A percentile compares a stretch with the other conserved stretches of the same genome.
Evolutionary conservation across 2,329 filamentous ascomycete species (phyloP).

Genomic region (Orbilia oligospora): DNA sequence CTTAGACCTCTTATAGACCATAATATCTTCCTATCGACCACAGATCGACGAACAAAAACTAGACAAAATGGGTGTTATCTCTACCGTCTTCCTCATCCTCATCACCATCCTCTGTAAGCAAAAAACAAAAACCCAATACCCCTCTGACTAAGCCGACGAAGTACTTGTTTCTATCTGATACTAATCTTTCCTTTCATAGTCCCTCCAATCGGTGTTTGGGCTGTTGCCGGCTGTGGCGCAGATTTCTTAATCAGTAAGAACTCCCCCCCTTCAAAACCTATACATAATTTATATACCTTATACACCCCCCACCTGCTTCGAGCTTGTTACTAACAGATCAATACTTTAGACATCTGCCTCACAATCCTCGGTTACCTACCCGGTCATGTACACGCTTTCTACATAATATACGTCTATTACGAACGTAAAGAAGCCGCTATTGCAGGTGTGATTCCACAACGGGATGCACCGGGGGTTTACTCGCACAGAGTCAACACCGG

Average conservation of each 20-base stretch:
- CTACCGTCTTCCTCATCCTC: slow-evolving; percentile 68
- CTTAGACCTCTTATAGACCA: too few relatives aligned
- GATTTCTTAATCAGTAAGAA: slow-evolving; percentile 66
- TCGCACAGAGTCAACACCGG: slow-evolving; percentile 53
- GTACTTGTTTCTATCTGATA: not conserved
- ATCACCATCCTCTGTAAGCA: slow-evolving; percentile 70
- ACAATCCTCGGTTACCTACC: slow-evolving; percentile 80
- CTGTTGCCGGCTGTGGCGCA: slow-evolving; percentile 76
- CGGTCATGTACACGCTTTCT: slow-evolving; percentile 85
- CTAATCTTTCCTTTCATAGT: slow-evolving; percentile 68
- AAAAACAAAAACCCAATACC: slow-evolving; percentile 11
- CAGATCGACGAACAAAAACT: not conserved
- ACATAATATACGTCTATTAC: slow-evolving; percentile 86
- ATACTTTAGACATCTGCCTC: slow-evolving; percentile 73
- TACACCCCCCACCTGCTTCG: too few relatives aligned
- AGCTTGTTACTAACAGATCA: not conserved
- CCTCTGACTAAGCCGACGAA: too few relatives aligned
- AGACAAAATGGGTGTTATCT: slow-evolving; percentile 65
- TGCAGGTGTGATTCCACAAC: slow-evolving; percentile 28
- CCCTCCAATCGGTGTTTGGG: slow-evolving; percentile 76
- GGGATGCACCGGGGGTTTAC: slow-evolving; percentile 50
- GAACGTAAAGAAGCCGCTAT: slow-evolving; percentile 70
- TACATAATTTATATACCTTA: too few relatives aligned
- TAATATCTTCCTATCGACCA: not conserved
- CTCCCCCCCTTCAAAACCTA: not conserved